These are phyloP conservation scores for Graphium sp. DNA, from an alignment of 2,329 filamentous ascomycete genomes.

Conservation along the genomic window DNA sequence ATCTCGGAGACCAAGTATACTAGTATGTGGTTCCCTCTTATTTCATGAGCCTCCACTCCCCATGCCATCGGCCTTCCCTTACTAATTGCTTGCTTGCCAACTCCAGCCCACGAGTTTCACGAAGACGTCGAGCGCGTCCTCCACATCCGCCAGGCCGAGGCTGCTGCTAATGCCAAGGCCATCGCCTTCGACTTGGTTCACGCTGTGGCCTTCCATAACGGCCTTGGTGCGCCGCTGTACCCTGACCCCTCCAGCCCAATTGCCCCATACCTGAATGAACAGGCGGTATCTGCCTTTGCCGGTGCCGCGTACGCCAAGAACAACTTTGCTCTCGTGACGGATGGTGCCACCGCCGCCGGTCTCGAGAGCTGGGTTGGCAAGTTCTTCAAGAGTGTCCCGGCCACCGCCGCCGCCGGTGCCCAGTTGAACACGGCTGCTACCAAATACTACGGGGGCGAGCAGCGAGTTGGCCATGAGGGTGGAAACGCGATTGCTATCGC, in stretches of 20 bases:
- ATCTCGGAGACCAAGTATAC: constrained; percentile 76
- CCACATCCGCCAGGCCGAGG: constrained; percentile 57
- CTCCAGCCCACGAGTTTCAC: constrained; percentile 68
- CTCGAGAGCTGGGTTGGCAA: constrained; percentile 81
- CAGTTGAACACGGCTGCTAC: constrained; percentile 29
- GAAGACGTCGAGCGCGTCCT: constrained; percentile 74
- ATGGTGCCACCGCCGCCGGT: constrained; percentile 61
- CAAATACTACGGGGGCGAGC: constrained; percentile 92
- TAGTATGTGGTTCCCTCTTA: constrained; percentile 26
- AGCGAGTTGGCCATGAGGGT: constrained; percentile 60
- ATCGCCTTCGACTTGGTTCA: constrained; percentile 79
- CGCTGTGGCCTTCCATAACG: constrained; percentile 77
- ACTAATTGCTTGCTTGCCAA: constrained; percentile 7
- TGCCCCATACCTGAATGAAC: constrained; percentile 65
- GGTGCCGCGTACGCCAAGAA: constrained; percentile 68
- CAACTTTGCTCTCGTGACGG: constrained; percentile 83
- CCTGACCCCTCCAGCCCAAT: constrained; percentile 56
- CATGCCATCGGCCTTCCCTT: constrained; percentile 1
- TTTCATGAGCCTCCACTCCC: constrained; percentile 5
- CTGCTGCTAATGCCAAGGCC: constrained; percentile 42
- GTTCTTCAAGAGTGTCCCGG: constrained; percentile 66
- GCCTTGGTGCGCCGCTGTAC: constrained; percentile 66
- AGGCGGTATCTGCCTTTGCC: constrained; percentile 60
- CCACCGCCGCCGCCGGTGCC: constrained; percentile 30
- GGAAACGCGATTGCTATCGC: constrained; percentile 79